Base-by-base conservation (phyloP, 2,329 filamentous ascomycete species). In the Venturia effusa region DNA sequence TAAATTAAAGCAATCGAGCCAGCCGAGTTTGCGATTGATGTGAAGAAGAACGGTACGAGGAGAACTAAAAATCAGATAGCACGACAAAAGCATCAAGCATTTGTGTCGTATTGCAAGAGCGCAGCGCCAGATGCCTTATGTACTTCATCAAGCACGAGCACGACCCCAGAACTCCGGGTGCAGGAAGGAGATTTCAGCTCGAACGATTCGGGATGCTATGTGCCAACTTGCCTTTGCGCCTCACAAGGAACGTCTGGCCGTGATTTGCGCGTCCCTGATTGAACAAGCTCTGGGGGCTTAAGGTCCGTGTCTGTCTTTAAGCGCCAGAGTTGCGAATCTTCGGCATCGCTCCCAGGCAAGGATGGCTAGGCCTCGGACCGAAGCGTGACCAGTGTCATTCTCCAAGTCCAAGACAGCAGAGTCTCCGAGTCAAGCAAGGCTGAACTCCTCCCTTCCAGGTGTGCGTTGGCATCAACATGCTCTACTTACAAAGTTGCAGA, bases 1-100 rank as follows among this genome's bases (percentile, higher is more conserved):
- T 34, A 55, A 34, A 55, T 19, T 34, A 34, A 27, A n/a, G 27
- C 27, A 55, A 34, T 34, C 4, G 51, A 55, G 24, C 48, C 48
- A 54, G 48, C 48, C 48, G 32, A 27, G 17, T 3, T 32, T 55
- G 27, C 51, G 51, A 55, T 34, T n/a, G n/a, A 55, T 8, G 48
- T 55, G 30, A 55, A 55, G 51, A 55, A 32, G 19, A 55, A 55
- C 17, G 34, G 2, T 10, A 55, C 4, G 22, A 55, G 7, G 19
- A 32, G 5, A 19, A 19, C 15, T 34, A 30, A 34, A 55, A 55
- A 54, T 54, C 24, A 54, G 19, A 32, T 32, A 19, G 48, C 32
- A 54, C 48, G 48, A 54, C 48, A 54, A 54, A 54, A 32, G 48
- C 48, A 54, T 34, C 27, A 55, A 55, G 51, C 51, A 55, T 55